These are phyloP conservation scores for Gossypium sturtianum DNA, from an alignment of 345 rosid genomes.

Conservation along the genomic window DNA sequence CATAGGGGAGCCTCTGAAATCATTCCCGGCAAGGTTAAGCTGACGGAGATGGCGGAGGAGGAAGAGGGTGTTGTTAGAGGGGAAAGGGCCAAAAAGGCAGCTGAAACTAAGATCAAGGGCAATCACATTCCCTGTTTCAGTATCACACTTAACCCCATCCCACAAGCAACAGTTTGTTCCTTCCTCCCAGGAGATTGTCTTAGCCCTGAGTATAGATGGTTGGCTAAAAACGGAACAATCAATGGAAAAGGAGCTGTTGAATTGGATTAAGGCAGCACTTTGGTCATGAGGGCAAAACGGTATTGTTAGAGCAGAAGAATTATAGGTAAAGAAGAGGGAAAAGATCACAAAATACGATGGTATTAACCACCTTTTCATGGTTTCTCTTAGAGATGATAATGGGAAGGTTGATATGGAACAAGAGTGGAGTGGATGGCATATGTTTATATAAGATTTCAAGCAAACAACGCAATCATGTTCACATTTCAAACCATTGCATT, in stretches of 20 bases:
- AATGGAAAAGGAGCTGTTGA: not conserved
- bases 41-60: not conserved
- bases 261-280: not conserved
- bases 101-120: conserved; percentile 23
- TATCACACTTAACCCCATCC: conserved; percentile 21
- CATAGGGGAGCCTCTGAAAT: not conserved
- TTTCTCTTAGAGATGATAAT: not conserved
- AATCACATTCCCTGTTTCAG: conserved; percentile 14
- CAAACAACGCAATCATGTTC: too few relatives aligned
- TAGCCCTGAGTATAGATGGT: not conserved
- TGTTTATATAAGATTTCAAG: too few relatives aligned
- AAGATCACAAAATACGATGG: not conserved
- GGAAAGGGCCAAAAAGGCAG: not conserved
- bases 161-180: conserved; percentile 20
- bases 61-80: conserved; percentile 7
- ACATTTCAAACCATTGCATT: too few relatives aligned
- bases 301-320: not conserved
- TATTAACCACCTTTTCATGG: not conserved
- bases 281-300: not conserved
- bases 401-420: too few relatives aligned
- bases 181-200: not conserved
- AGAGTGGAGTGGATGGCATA: too few relatives aligned
- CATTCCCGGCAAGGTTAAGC: conserved; percentile 18
- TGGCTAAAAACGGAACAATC: not conserved
- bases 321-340: not conserved